Conservation (phyloP, 306 rosid genomes). For the Casuarina cunninghamiana region DNA sequence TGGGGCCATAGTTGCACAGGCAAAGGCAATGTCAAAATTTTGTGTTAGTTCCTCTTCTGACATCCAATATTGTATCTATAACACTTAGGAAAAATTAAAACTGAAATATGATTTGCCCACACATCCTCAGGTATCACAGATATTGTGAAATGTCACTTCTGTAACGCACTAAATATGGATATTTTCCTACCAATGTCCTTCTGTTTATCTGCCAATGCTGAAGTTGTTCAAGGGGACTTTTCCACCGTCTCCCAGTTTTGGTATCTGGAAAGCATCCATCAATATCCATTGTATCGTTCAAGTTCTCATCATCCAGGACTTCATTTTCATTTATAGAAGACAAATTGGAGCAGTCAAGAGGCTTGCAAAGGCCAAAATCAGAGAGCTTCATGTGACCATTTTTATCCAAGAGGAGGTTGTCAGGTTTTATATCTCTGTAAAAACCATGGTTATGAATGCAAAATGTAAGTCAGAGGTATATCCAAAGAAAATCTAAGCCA, state of each 20-base stretch:
- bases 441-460: conserved; percentile 8
- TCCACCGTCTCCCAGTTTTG: conserved; percentile 54
- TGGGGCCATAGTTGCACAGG: neutral
- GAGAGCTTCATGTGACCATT: conserved; percentile 65
- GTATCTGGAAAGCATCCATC: conserved; percentile 34
- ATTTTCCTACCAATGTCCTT: conserved; percentile 48
- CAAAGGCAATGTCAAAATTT: neutral
- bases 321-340: conserved; percentile 55
- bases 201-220: conserved; percentile 64
- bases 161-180: neutral
- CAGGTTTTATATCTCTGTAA: conserved; percentile 63
- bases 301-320: conserved; percentile 47
- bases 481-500: neutral
- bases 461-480: neutral
- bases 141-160: neutral
- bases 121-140: neutral
- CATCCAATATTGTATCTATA: neutral
- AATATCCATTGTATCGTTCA: conserved; percentile 45
- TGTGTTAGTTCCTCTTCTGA: neutral
- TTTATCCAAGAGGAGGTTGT: conserved; percentile 55
- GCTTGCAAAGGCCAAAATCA: conserved; percentile 67
- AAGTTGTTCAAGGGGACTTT: conserved; percentile 57
- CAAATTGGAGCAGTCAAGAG: conserved; percentile 56
- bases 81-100: neutral
- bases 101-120: neutral